Base-by-base conservation (phyloP, 2,329 filamentous ascomycete genomes). In the Alternaria sp. region DNA sequence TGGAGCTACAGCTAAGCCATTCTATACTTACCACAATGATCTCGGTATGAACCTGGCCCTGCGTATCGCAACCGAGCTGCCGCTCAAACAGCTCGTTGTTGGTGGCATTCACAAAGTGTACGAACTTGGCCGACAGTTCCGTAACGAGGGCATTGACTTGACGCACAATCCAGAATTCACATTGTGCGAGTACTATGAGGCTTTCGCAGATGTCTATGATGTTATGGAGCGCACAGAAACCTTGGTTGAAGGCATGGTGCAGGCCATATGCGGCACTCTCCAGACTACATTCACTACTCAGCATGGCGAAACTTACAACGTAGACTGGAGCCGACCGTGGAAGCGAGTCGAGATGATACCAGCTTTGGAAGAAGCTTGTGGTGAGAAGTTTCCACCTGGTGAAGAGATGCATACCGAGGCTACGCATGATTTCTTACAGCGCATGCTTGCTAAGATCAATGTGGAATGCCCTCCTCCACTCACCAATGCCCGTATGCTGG, bases 91-190 rank as follows among this genome's bases (percentile, higher is more conserved):
- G 88, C 84, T 90, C 58, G 90, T 98, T 49, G 94, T 99, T 33
- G 96, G 96, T 72, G 95, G 94, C 59, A 85, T 98, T 40, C 91
- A 97, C 81, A 88, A 91, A 70, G 95, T 99, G 11, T 99, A 97
- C 80, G 95, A 99, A 78, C 87, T 99, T 63, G 95, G 95, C 65
- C 90, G 93, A 66, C 92, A 96, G 77, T 99, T 99, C 86, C 84
- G 95, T 71, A 99, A 99, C 74, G 93, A 97, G 79, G 89, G 90
- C 59, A 90, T 92, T 64, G 92, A 96, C 77, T 82, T 95, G 50
- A 99, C 95, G 6, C 95, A 99, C 84, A 99, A 98, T 83, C 95
- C 91, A 40, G 95, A 99, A 77, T 99, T 99, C 82, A 99, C 95
- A 36, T 96, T 92, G 24, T 92, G 92, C 78, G 95, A 99, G 79